phyloP scores from a whole-genome alignment of 768 basidiomycete genomes.

The Pleurotus sapidus region DNA sequence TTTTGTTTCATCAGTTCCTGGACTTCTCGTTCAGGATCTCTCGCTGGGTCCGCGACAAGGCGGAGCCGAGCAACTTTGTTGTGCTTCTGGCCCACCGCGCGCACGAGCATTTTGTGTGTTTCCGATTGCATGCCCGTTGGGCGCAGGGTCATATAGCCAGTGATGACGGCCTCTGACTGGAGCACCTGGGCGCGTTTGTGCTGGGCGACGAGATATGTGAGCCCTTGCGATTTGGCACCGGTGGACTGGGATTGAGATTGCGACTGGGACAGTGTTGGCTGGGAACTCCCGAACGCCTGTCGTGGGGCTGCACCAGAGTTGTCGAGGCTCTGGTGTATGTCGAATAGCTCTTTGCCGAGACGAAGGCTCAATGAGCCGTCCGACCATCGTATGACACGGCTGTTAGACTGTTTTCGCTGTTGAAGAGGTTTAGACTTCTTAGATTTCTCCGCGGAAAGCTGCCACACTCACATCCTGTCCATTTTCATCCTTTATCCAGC shows the following conservation, averaged over 20 bases:
- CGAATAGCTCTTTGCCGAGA: conserved; percentile 92
- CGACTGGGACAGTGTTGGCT: conserved; percentile 14
- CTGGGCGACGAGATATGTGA: conserved; percentile 88
- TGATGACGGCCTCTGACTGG: conserved; percentile 82
- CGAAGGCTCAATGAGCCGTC: conserved; percentile 90
- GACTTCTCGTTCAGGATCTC: conserved; percentile 75
- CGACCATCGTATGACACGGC: conserved; percentile 91
- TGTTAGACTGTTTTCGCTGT: conserved; percentile 85
- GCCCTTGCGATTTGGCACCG: conserved; percentile 58
- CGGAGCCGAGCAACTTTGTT: conserved; percentile 76
- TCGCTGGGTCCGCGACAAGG: conserved; percentile 75
- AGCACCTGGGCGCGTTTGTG: conserved; percentile 83
- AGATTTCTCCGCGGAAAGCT: not conserved
- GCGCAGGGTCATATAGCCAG: conserved; percentile 79
- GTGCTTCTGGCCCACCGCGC: conserved; percentile 83
- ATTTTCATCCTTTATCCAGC: conserved; percentile 78
- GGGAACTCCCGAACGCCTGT: conserved; percentile 48
- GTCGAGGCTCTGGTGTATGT: conserved; percentile 79
- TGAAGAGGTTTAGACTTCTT: conserved; percentile 5
- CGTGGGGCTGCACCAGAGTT: conserved; percentile 67
- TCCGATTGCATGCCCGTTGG: conserved; percentile 90
- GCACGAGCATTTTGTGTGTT: conserved; percentile 86
- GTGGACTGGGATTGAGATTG: conserved; percentile 25
- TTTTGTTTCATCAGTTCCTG: conserved; percentile 63
- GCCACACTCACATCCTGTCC: conserved; percentile 68